Evolutionary conservation across 352 stramenopile genomes (phyloP).

Genomic region (Globisporangium cylindrosporum): DNA sequence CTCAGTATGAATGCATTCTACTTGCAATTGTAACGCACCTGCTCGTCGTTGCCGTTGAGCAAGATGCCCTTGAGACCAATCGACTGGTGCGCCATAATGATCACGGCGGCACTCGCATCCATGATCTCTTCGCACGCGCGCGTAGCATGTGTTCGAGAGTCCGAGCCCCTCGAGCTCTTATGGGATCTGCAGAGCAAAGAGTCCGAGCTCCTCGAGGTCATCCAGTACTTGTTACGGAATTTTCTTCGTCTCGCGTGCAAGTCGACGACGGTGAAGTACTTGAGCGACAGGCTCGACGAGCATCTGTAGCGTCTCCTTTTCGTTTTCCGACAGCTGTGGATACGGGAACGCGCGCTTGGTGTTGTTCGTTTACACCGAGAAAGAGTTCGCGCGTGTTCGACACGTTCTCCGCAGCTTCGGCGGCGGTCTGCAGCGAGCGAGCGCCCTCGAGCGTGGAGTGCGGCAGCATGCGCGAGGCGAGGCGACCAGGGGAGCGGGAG

Average conservation of each 20-base stretch:
- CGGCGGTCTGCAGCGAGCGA: slow-evolving; percentile 66
- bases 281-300: slow-evolving; percentile 75
- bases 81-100: slow-evolving; percentile 86
- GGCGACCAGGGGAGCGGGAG: slow-evolving; percentile 11
- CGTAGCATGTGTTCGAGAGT: slow-evolving; percentile 81
- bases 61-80: slow-evolving; percentile 88
- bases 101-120: slow-evolving; percentile 74
- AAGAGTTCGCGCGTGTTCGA: slow-evolving; percentile 85
- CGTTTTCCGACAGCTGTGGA: slow-evolving; percentile 59
- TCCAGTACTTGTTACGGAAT: slow-evolving; percentile 69
- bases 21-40: slow-evolving; percentile 17
- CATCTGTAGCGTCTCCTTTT: slow-evolving; percentile 84
- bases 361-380: slow-evolving; percentile 73
- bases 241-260: slow-evolving; percentile 66
- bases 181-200: slow-evolving; percentile 85
- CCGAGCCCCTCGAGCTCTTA: slow-evolving; percentile 76
- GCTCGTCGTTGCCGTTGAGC: slow-evolving; percentile 80
- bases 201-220: slow-evolving; percentile 80
- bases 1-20: background rate
- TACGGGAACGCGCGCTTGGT: slow-evolving; percentile 74
- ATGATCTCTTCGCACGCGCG: slow-evolving; percentile 72
- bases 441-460: slow-evolving; percentile 13
- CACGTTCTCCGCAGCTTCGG: slow-evolving; percentile 56
- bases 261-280: slow-evolving; percentile 76
- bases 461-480: slow-evolving; percentile 15